phyloP scores from a whole-genome alignment of 768 basidiomycete species.

The Pseudohyphozyma bogoriensis region DNA sequence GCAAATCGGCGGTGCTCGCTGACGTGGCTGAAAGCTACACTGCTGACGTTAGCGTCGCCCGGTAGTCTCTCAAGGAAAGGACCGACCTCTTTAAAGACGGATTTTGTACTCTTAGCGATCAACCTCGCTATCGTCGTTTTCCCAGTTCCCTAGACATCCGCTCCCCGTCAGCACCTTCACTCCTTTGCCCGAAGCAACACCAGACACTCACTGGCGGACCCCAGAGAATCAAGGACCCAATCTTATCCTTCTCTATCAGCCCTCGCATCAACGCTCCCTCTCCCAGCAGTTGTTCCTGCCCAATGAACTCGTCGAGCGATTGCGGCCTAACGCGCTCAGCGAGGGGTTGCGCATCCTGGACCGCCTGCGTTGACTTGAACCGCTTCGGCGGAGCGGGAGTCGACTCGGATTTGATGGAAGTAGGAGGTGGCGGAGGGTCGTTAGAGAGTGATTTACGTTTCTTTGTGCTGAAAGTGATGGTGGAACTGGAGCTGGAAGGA shows the following conservation, averaged over 20 bases:
- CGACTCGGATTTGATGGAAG: neutral
- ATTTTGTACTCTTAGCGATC: constrained; percentile 51
- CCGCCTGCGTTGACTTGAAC: constrained; percentile 29
- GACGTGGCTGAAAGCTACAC: constrained; percentile 22
- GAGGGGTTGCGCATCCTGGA: constrained; percentile 46
- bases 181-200: neutral
- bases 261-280: constrained; percentile 51
- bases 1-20: constrained; percentile 53
- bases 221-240: constrained; percentile 44
- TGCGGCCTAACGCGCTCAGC: constrained; percentile 65
- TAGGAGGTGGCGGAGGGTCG: neutral
- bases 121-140: constrained; percentile 49
- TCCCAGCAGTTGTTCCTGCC: constrained; percentile 57
- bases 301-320: constrained; percentile 56
- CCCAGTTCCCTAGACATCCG: constrained; percentile 37
- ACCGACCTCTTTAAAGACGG: constrained; percentile 63
- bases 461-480: neutral
- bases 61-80: constrained; percentile 61
- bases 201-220: constrained; percentile 31
- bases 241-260: constrained; percentile 45
- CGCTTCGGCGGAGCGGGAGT: constrained; percentile 10
- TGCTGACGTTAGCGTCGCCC: constrained; percentile 39
- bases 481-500: neutral
- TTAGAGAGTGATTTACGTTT: neutral
- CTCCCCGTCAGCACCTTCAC: too few species aligned